Evolutionary conservation across 331 rosid species (phyloP).

Genomic region (Malus hybrid): DNA sequence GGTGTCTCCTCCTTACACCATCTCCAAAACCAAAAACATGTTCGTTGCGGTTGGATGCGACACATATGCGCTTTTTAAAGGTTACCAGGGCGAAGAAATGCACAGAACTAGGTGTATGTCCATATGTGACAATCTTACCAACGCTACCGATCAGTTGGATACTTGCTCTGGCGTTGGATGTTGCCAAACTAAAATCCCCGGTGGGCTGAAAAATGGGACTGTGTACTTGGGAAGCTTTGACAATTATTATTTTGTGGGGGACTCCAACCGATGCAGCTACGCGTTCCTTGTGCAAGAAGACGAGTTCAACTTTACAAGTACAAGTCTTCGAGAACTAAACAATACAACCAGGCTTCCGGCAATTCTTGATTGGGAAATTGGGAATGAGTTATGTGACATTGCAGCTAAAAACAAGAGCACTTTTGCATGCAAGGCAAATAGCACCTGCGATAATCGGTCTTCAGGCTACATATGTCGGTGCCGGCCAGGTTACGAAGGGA

Average conservation of each 20-base stretch:
- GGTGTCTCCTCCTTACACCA: too few species aligned
- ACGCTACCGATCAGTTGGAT: too few species aligned
- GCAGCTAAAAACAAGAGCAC: background rate
- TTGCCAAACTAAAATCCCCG: too few species aligned
- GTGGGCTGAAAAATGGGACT: too few species aligned
- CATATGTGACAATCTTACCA: too few species aligned
- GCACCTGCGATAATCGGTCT: background rate
- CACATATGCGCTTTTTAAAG: too few species aligned
- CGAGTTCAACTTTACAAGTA: background rate
- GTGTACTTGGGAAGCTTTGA: background rate
- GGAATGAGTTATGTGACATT: background rate
- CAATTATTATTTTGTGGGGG: background rate
- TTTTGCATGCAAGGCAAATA: slow-evolving; percentile 4
- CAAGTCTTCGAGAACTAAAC: background rate
- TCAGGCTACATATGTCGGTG: slow-evolving; percentile 18
- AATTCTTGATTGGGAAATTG: slow-evolving; percentile 4
- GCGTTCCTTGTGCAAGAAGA: background rate
- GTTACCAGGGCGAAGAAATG: too few species aligned
- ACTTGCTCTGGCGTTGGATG: too few species aligned
- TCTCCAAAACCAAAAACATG: too few species aligned
- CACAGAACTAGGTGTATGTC: too few species aligned
- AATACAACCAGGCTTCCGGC: background rate
- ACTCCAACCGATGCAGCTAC: background rate
- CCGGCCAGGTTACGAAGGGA: slow-evolving; percentile 7
- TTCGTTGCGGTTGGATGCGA: too few species aligned